Evolutionary conservation across 1,139 yeast genomes (phyloP), one percentile per base, ranked within the genome.

Genomic region (Spencermartinsiella ligniputridi): DNA sequence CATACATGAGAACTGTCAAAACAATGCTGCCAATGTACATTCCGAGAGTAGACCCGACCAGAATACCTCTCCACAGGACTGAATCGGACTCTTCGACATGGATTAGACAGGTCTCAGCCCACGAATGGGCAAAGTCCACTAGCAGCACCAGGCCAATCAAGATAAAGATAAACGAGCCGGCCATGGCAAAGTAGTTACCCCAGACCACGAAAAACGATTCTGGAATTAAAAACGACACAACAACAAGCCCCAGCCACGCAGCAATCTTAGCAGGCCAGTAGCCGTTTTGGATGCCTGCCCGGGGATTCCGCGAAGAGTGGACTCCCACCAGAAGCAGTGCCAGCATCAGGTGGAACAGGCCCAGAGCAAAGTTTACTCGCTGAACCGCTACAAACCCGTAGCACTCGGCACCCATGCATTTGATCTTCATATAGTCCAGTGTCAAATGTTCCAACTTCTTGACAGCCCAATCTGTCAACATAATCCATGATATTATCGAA

Each of bases 81-180:
- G 90, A 83, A 51, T 90, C 96, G 54, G 85, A 94, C 53, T 78
- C 74, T 63, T 92, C 97, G 40, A 92, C 88, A 58, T 88, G 87
- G 54, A 84, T 92, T 45, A 92, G 75, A 62, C 98, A 94, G 9
- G 85, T 87, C 59, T 94, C 99, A 0, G 98, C 97, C 97, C 97
- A 94, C 49, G 94, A 94, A 66, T 94, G 98, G 11, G 98, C 97
- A 72, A 89, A 92, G 65, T 94, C 98, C 24, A 94, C 97, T 44
- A 94, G 69, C 41, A 94, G 72, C 9, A 94, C 86, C 47, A 94
- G 73, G 0, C 98, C 98, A 51, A 92, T 88, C 6, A 94, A 82
- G 32, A 92, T 75, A 65, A 94, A 94, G 3, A 89, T 64, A 3
- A 94, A 83, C 35, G 96, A 87, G 57, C 89, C 83, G 3, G 88